A percentile compares a stretch with the other conserved stretches of the same genome.
Conservation (phyloP, 495 filamentous ascomycete genomes). For the Usnea hakonensis region DNA sequence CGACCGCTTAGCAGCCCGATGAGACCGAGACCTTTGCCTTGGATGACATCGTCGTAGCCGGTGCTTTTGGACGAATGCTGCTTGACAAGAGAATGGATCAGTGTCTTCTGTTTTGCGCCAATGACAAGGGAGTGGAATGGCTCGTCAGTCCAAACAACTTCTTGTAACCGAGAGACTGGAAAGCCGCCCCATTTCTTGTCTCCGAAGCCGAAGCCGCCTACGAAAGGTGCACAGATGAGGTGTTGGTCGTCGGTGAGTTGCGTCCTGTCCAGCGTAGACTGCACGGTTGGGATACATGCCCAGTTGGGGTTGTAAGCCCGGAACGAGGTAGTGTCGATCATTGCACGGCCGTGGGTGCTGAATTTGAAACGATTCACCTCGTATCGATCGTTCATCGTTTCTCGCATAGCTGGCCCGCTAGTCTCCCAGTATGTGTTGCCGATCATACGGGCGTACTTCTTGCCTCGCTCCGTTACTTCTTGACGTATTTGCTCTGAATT, state of each 20-base stretch:
- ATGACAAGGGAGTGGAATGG: slow-evolving; percentile 17
- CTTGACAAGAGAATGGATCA: slow-evolving; percentile 39
- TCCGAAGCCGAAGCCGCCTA: slow-evolving; percentile 13
- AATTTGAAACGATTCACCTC: slow-evolving; percentile 10
- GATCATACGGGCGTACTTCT: slow-evolving; percentile 16
- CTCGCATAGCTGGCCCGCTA: slow-evolving; percentile 11
- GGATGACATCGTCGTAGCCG: slow-evolving; percentile 21
- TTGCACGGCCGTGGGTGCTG: slow-evolving; percentile 14
- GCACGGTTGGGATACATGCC: slow-evolving; percentile 14
- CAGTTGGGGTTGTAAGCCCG: slow-evolving; percentile 12
- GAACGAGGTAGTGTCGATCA: slow-evolving; percentile 12
- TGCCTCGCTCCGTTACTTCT: slow-evolving; percentile 5
- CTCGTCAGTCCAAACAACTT: slow-evolving; percentile 14
- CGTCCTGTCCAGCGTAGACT: slow-evolving; percentile 6
- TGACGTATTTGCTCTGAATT: neutral
- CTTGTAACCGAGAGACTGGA: slow-evolving; percentile 10
- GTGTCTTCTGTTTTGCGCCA: slow-evolving; percentile 12
- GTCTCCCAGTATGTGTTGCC: slow-evolving; percentile 17
- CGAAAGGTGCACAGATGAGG: slow-evolving; percentile 13
- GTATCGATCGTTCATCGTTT: slow-evolving; percentile 10
- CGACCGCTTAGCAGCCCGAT: slow-evolving; percentile 18
- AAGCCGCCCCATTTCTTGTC: slow-evolving; percentile 17
- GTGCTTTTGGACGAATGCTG: slow-evolving; percentile 7
- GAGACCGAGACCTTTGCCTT: slow-evolving; percentile 25
- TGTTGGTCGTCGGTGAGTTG: slow-evolving; percentile 15